These are phyloP conservation scores for Neofusicoccum kwambonambiense DNA, from an alignment of 2,329 filamentous ascomycete genomes.

Conservation along the genomic window DNA sequence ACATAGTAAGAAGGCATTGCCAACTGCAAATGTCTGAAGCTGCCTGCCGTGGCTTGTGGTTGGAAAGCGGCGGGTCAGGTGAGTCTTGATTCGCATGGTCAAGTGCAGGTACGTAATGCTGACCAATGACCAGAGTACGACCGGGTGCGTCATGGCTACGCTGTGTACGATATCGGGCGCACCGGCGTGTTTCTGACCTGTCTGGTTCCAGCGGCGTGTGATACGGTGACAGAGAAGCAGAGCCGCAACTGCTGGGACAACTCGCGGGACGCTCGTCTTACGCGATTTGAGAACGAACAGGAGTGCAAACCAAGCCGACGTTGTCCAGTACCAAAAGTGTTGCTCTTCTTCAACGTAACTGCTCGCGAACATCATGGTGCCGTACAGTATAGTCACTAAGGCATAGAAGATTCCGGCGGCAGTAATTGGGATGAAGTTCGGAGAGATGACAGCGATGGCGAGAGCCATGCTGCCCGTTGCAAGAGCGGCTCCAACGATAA, in stretches of 20 bases:
- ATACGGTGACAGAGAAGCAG: conserved; percentile 65
- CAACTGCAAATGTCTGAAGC: conserved; percentile 7
- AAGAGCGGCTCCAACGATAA: conserved; percentile 50
- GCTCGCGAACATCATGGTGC: conserved; percentile 93
- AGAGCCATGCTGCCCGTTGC: conserved; percentile 44
- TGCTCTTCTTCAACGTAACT: conserved; percentile 99
- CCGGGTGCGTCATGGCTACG: conserved; percentile 64
- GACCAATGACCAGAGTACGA: conserved; percentile 72
- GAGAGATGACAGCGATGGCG: conserved; percentile 32
- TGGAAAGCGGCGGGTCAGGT: conserved; percentile 22
- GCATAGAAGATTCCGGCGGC: conserved; percentile 35
- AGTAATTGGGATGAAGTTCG: conserved; percentile 51
- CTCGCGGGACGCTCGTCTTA: conserved; percentile 17
- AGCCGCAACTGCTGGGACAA: conserved; percentile 30
- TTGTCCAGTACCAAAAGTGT: conserved; percentile 95
- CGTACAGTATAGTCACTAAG: conserved; percentile 55
- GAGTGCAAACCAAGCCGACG: conserved; percentile 64
- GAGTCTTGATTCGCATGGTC: conserved; percentile 40
- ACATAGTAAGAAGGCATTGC: conserved; percentile 39
- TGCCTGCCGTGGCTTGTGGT: neutral
- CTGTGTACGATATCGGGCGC: conserved; percentile 78
- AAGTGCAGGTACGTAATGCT: conserved; percentile 63
- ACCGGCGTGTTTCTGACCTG: conserved; percentile 93
- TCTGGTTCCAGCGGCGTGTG: conserved; percentile 86
- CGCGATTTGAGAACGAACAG: conserved; percentile 41